phyloP scores from a whole-genome alignment of 495 filamentous ascomycete genomes.

The Daldinia grandis region DNA sequence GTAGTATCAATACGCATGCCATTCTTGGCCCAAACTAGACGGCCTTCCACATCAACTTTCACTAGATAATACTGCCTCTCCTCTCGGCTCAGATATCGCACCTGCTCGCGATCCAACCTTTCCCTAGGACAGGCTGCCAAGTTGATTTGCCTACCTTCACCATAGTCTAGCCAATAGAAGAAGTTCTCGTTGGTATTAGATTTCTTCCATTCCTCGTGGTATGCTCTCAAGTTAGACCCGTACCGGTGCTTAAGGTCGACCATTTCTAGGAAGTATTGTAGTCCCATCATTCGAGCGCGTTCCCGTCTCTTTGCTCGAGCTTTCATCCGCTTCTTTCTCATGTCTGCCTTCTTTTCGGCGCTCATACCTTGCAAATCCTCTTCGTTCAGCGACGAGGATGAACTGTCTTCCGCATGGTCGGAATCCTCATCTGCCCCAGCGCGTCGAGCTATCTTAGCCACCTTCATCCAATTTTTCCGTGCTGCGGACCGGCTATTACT shows the following conservation, averaged over 20 bases:
- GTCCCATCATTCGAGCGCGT: constrained; percentile 79
- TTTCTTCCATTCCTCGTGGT: constrained; percentile 85
- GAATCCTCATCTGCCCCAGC: constrained; percentile 70
- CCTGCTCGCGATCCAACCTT: constrained; percentile 70
- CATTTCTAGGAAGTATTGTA: constrained; percentile 94
- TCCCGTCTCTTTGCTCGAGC: constrained; percentile 58
- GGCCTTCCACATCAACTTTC: constrained; percentile 69
- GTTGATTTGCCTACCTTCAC: constrained; percentile 69
- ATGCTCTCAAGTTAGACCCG: constrained; percentile 81
- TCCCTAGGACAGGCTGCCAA: constrained; percentile 69
- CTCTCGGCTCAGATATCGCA: constrained; percentile 76
- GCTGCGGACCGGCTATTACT: constrained; percentile 50
- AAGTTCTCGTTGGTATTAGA: constrained; percentile 83
- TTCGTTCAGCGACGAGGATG: constrained; percentile 43
- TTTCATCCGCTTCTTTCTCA: constrained; percentile 52
- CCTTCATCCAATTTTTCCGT: constrained; percentile 77
- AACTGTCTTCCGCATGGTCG: constrained; percentile 43
- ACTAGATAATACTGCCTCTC: constrained; percentile 79
- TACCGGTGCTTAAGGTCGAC: constrained; percentile 90
- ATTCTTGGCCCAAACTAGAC: constrained; percentile 83
- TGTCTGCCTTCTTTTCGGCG: constrained; percentile 48
- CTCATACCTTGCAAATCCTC: constrained; percentile 48
- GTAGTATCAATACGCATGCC: constrained; percentile 77
- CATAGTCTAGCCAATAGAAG: constrained; percentile 95
- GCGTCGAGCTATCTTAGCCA: constrained; percentile 71